phyloP scores from a whole-genome alignment of 805 yeast species.

The Dipodascopsis uninucleata region DNA sequence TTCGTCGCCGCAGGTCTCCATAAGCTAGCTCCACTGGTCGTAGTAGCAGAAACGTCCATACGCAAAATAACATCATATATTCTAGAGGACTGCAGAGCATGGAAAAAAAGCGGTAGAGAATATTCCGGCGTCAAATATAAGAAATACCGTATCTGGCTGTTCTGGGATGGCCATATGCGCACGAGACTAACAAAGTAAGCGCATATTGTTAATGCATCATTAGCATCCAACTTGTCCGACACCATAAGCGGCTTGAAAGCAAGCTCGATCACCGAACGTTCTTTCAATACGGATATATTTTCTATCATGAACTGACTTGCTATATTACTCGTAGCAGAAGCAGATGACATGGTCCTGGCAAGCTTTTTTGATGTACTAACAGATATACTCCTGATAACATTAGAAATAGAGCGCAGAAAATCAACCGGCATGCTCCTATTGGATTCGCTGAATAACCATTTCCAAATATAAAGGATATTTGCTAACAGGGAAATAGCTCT shows the following conservation, averaged over 20 bases:
- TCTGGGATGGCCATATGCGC: constrained; percentile 20
- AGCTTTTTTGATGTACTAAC: constrained; percentile 1
- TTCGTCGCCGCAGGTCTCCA: constrained; percentile 11
- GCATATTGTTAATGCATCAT: constrained; percentile 9
- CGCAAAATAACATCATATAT: constrained; percentile 8
- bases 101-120: constrained; percentile 19
- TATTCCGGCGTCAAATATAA: constrained; percentile 20
- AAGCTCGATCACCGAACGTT: constrained; percentile 11
- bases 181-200: constrained; percentile 15
- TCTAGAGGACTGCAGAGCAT: constrained; percentile 5
- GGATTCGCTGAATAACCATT: not conserved
- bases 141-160: constrained; percentile 16
- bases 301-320: constrained; percentile 7
- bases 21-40: constrained; percentile 3
- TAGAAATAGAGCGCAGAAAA: constrained; percentile 15
- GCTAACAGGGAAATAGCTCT: constrained; percentile 17
- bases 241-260: constrained; percentile 10
- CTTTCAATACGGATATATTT: constrained; percentile 8
- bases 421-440: not conserved
- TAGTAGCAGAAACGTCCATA: not conserved
- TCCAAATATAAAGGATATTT: constrained; percentile 14
- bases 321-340: not conserved
- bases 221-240: not conserved
- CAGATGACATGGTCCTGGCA: constrained; percentile 5
- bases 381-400: constrained; percentile 10